Base-by-base conservation (phyloP, 2,329 filamentous ascomycete genomes). In the Pseudogymnoascus sp. region DNA sequence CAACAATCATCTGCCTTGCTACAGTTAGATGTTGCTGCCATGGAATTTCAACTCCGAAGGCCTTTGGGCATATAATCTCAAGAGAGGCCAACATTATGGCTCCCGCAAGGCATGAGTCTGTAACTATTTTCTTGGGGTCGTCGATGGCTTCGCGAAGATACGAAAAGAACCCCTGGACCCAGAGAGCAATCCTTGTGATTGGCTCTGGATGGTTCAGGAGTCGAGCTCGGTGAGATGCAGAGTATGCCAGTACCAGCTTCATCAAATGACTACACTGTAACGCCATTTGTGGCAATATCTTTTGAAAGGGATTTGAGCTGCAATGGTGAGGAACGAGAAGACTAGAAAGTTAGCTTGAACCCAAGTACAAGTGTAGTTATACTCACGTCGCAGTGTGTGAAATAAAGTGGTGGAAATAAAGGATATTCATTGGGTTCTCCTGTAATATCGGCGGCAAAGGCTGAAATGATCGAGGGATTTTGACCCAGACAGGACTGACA, bases 71-170 rank as follows among this genome's bases (percentile, higher is more conserved):
- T 58, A 94, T 86, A 61, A 94, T 93, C 69, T 94, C 89, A 18
- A 94, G 78, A 1, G 89, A 92, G 0, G 89, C 84, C 50, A 95
- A 81, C 88, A 94, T 92, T 64, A 95, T 92, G 6, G 90, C 88
- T 0, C 89, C 90, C 0, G 90, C 89, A 2, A 95, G 78, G 60
- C 88, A 89, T 14, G 84, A 83, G 66, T 91, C 86, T 0, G 88
- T 87, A 9, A 91, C 85, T 39, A 84, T 82, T 64, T 82, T 79
- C 38, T 79, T 78, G 0, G 81, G 79, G 60, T 86, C 81, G 62
- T 81, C 79, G 20, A 94, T 78, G 1, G 88, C 86, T 63, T 82
- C 75, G 28, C 89, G 83, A 18, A 95, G 79, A 14, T 85, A 83
- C 0, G 88, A 88, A 64, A 89, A 88, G n/a, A 90, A 88, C 66